These are phyloP conservation scores for Monosporascus sp. DNA, from an alignment of 2,329 filamentous ascomycete species.

Conservation along the genomic window DNA sequence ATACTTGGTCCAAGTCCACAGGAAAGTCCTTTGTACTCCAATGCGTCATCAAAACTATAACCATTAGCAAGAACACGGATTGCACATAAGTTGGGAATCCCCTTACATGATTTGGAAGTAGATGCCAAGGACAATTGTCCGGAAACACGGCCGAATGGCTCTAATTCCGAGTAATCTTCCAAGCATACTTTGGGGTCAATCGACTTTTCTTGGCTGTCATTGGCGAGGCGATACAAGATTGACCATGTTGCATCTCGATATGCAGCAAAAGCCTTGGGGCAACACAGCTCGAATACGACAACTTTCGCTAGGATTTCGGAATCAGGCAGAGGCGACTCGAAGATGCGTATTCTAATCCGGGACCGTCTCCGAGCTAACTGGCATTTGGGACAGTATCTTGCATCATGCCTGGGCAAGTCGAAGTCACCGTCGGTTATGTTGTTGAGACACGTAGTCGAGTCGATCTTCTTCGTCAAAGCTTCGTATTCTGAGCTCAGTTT, in stretches of 20 bases:
- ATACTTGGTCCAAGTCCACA: slow-evolving; percentile 34
- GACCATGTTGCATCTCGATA: slow-evolving; percentile 40
- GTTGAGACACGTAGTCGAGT: slow-evolving; percentile 24
- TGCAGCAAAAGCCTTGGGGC: slow-evolving; percentile 26
- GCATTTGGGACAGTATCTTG: slow-evolving; percentile 31
- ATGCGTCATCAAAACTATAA: slow-evolving; percentile 36
- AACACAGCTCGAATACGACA: slow-evolving; percentile 36
- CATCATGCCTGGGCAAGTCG: slow-evolving; percentile 15
- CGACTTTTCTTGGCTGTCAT: slow-evolving; percentile 6
- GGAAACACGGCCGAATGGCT: slow-evolving; percentile 1
- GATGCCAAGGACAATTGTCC: slow-evolving; percentile 12
- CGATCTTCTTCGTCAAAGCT: slow-evolving; percentile 23
- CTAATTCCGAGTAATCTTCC: slow-evolving; percentile 14
- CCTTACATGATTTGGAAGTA: slow-evolving; percentile 13
- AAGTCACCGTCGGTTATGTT: slow-evolving; percentile 11
- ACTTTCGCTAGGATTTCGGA: slow-evolving; percentile 24
- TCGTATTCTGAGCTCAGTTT: slow-evolving; percentile 26
- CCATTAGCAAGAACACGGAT: slow-evolving; percentile 5
- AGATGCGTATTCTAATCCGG: slow-evolving; percentile 30
- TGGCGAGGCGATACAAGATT: slow-evolving; percentile 27
- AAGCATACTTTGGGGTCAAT: slow-evolving; percentile 10
- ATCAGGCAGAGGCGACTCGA: slow-evolving; percentile 36
- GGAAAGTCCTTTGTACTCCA: slow-evolving; percentile 38
- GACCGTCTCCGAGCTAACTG: slow-evolving; percentile 20
- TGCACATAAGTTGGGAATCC: slow-evolving; percentile 4